Evolutionary conservation across 306 rosid species (phyloP), one percentile per base, ranked within the genome.

Genomic region (Morella rubra): DNA sequence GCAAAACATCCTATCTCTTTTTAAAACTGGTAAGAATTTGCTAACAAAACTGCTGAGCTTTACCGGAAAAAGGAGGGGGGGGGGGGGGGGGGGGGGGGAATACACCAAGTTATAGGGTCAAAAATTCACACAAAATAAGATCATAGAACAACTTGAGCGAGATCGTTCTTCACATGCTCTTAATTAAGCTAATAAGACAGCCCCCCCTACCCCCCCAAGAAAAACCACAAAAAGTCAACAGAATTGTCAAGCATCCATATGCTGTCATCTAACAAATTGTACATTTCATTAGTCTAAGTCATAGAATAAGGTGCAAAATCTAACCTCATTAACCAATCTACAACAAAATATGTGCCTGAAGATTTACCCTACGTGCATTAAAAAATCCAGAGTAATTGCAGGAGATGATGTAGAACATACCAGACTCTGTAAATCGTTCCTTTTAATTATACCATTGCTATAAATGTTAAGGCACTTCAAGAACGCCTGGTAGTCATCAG

Each of bases 401-500:
- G 51, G 74, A 75, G 49, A 69, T 45, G 27, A 72, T 64, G 45
- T 61, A 79, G 44, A 56, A 85, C 93, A 8, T 89, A 96, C 99
- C 96, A 96, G 79, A 82, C 80, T 88, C 80, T 88, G 96, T 45
- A 96, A 87, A 80, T 96, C 98, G 75, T 84, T 84, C 86, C 93
- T 86, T 86, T 89, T 89, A 74, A 96, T 92, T 81, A 96, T 96
- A 78, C 97, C 97, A 69, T 79, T 89, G 93, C 89, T 84, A 86
- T 86, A 96, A 72, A 96, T 96, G 72, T 89, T 80, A 81, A 96
- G 93, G 84, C 90, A 92, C 87, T 91, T 96, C 90, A 91, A 87
- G 86, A 96, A 91, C 40, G 90, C 76, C 78, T 87, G 93, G 85
- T 88, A 96, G 81, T 89, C 99, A 85, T 92, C 97, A 56, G 82